Conservation (phyloP, 2,329 filamentous ascomycete species). For the Leptographium wingfieldii region DNA sequence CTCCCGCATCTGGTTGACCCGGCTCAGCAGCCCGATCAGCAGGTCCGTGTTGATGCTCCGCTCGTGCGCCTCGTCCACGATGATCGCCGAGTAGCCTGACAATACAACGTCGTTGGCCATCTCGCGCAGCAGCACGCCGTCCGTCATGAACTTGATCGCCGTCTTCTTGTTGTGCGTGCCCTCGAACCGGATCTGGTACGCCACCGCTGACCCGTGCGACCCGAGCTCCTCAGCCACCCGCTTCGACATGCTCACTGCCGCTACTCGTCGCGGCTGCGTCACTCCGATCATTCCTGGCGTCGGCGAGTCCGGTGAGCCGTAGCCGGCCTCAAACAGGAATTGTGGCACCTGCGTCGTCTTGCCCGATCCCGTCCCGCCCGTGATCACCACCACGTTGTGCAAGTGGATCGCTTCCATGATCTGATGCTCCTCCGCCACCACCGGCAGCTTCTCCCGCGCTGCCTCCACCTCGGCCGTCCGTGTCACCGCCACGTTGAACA, state of each 20-base stretch:
- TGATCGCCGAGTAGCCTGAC: slow-evolving; percentile 79
- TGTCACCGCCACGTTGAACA: slow-evolving; percentile 60
- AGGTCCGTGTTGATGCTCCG: slow-evolving; percentile 97
- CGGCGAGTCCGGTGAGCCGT: slow-evolving; percentile 63
- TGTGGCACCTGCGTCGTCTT: slow-evolving; percentile 97
- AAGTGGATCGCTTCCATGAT: slow-evolving; percentile 98
- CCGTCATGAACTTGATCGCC: slow-evolving; percentile 97
- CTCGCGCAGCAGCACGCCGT: slow-evolving; percentile 87
- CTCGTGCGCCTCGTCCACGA: slow-evolving; percentile 96
- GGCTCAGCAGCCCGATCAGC: slow-evolving; percentile 90
- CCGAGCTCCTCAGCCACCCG: slow-evolving; percentile 81
- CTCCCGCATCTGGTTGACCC: slow-evolving; percentile 73
- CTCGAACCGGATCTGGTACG: slow-evolving; percentile 93
- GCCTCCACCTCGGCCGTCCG: slow-evolving; percentile 64
- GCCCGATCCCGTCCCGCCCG: slow-evolving; percentile 89
- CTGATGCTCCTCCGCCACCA: slow-evolving; percentile 89
- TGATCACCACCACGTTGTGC: slow-evolving; percentile 79
- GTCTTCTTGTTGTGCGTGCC: slow-evolving; percentile 69
- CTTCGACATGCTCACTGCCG: slow-evolving; percentile 92
- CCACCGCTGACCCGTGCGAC: slow-evolving; percentile 61
- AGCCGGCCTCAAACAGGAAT: slow-evolving; percentile 89
- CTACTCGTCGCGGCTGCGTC: slow-evolving; percentile 88
- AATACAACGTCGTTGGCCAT: slow-evolving; percentile 80
- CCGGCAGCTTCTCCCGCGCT: slow-evolving; percentile 66
- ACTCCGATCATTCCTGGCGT: slow-evolving; percentile 89